phyloP scores from a whole-genome alignment of 768 basidiomycete species.

The Termitomyces sp. region DNA sequence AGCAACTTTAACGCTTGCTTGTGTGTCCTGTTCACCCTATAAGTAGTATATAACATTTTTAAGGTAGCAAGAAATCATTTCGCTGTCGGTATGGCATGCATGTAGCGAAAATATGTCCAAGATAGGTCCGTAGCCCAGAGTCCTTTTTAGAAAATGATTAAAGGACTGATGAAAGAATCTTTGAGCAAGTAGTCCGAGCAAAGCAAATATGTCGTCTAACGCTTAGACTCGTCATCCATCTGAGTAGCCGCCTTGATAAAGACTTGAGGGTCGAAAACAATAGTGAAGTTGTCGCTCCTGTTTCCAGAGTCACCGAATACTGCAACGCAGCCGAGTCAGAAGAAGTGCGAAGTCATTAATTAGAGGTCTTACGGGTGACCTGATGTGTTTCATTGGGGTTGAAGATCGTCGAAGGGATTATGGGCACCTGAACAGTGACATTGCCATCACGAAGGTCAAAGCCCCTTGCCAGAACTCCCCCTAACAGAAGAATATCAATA shows the following conservation, averaged over 20 bases:
- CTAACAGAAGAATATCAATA: slow-evolving; percentile 12
- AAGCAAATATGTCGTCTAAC: no score
- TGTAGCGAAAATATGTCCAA: no score
- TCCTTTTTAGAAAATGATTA: no score
- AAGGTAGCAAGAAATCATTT: not conserved
- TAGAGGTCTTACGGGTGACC: slow-evolving; percentile 35
- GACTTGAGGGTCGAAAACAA: slow-evolving; percentile 13
- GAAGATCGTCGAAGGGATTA: slow-evolving; percentile 23
- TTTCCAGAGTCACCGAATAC: slow-evolving; percentile 52
- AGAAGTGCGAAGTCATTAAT: not conserved
- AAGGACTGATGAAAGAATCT: no score
- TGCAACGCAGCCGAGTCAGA: slow-evolving; percentile 13
- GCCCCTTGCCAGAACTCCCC: slow-evolving; percentile 26
- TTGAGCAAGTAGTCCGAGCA: no score
- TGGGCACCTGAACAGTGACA: slow-evolving; percentile 34
- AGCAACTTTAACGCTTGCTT: no score
- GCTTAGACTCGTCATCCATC: no score
- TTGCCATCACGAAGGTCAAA: slow-evolving; percentile 34
- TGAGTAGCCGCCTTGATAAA: not conserved
- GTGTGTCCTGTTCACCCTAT: not conserved
- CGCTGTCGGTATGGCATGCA: no score
- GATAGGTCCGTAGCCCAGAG: no score
- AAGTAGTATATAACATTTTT: not conserved
- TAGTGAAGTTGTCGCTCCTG: slow-evolving; percentile 34
- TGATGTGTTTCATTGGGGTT: slow-evolving; percentile 22